Evolutionary conservation across 2,329 filamentous ascomycete genomes (phyloP), one percentile per base, ranked within the genome.

Genomic region (Didymellaceae sp.): DNA sequence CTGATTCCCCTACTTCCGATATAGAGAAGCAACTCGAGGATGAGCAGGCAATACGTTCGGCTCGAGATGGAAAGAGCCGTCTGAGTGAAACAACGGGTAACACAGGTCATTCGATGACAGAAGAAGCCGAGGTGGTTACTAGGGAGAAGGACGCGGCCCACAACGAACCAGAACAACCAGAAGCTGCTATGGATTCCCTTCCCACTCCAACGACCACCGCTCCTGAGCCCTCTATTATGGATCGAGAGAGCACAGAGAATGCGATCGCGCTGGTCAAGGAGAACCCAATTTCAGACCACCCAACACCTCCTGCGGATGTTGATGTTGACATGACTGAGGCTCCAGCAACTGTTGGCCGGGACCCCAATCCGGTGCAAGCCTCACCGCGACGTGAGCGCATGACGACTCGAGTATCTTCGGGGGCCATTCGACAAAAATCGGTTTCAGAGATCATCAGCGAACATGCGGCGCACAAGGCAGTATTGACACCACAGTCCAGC

Each of bases 361-460:
- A 41, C 10, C 31, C 34, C 16, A 25, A 45, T n/a, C 52, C 52
- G 14, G 77, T 21, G 67, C 74, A 56, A 45, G 40, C 41, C 49
- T 49, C 33, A 24, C 43, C 58, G 24, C 55, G 41, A 14, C 63
- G 74, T 4, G 80, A 82, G 59, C 80, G 86, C 22, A 87, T 87
- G 75, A 87, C 85, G 9, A 90, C 86, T 1, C 76, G 87, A 59
- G 85, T 89, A 17, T 85, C 86, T 3, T 89, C 88, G 8, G 87
- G 86, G 32, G 84, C 86, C 2, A 84, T 90, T 60, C 80, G 84
- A 54, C 84, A 87, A 43, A 90, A 89, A 65, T 89, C 87, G 5
- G 86, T 89, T 4, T 87, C 84, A 14, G 88, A 90, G 68, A 88
- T 90, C 32, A 77, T 90, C 5, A 86, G 84, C 43, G 85, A 84